A percentile compares a stretch with the other conserved stretches of the same genome.
Conservation (phyloP, 768 basidiomycete species). For the Kwoniella dendrophila region DNA sequence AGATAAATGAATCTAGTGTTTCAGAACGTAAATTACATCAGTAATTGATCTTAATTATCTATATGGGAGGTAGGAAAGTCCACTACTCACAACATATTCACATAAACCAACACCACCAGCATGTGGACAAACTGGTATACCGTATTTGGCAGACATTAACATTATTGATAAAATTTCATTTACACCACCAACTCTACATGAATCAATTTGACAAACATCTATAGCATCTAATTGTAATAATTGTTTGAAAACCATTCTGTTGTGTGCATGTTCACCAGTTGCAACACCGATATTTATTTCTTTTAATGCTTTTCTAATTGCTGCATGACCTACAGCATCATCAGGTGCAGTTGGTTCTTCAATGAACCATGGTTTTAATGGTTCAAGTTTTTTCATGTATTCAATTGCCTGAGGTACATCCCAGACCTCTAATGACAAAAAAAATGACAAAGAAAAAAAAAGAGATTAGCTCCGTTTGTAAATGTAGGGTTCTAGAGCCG, state of each 20-base stretch:
- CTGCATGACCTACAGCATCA: slow-evolving; percentile 70
- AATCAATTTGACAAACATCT: slow-evolving; percentile 94
- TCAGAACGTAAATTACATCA: background rate
- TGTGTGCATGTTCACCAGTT: slow-evolving; percentile 93
- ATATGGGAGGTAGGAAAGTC: background rate
- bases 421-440: slow-evolving; percentile 53
- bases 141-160: slow-evolving; percentile 89
- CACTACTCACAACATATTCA: slow-evolving; percentile 72
- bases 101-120: slow-evolving; percentile 93
- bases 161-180: slow-evolving; percentile 89
- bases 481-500: no score
- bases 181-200: slow-evolving; percentile 88
- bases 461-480: no score
- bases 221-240: slow-evolving; percentile 83
- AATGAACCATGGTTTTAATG: slow-evolving; percentile 92
- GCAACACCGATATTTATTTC: slow-evolving; percentile 84
- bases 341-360: slow-evolving; percentile 93
- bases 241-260: slow-evolving; percentile 82
- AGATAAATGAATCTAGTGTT: slow-evolving; percentile 58
- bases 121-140: slow-evolving; percentile 85
- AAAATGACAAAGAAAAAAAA: background rate
- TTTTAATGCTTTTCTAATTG: slow-evolving; percentile 69
- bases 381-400: slow-evolving; percentile 76
- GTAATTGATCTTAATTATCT: background rate
- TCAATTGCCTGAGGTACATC: slow-evolving; percentile 91